Percentiles rank a stretch among this genome's conserved stretches.
Conservation (phyloP, 2,329 filamentous ascomycete species). For the Penicillium sp. region DNA sequence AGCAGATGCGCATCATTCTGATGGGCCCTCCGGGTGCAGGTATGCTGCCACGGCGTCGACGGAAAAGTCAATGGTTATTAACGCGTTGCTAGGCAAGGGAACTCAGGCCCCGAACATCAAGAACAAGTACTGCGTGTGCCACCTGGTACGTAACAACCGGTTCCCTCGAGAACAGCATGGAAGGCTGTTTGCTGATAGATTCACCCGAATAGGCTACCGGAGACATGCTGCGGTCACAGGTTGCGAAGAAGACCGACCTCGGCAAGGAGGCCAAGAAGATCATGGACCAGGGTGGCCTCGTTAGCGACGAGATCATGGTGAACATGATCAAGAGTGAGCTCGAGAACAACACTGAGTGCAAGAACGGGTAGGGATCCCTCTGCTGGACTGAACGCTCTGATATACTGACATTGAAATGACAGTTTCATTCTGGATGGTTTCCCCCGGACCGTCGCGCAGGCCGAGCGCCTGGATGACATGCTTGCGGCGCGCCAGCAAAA, state of each 20-base stretch:
- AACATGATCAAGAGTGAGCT: constrained; percentile 99
- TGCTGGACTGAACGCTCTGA: constrained; percentile 8
- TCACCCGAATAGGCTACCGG: constrained; percentile 72
- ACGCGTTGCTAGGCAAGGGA: constrained; percentile 74
- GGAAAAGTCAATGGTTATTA: constrained; percentile 8
- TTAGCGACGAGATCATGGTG: constrained; percentile 98
- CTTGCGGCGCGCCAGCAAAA: constrained; percentile 72
- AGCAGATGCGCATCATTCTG: constrained; percentile 89
- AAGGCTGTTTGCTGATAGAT: constrained; percentile 10
- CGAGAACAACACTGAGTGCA: constrained; percentile 90
- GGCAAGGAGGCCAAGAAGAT: constrained; percentile 99
- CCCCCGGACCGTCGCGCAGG: constrained; percentile 93
- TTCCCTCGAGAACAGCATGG: neutral
- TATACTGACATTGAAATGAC: constrained; percentile 15
- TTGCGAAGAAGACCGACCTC: constrained; percentile 92
- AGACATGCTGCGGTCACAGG: constrained; percentile 98
- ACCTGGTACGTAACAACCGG: constrained; percentile 66
- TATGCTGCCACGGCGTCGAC: constrained; percentile 44
- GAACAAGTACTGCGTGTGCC: constrained; percentile 96
- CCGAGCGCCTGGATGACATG: constrained; percentile 92
- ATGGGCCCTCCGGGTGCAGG: constrained; percentile 97
- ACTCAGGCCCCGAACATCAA: constrained; percentile 98
- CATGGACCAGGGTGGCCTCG: constrained; percentile 96
- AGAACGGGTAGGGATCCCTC: constrained; percentile 71
- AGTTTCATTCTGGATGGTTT: constrained; percentile 99